Percentiles rank a stretch among this genome's conserved stretches.
Conservation (phyloP, 768 basidiomycete genomes). For the Trametes sanguinea region DNA sequence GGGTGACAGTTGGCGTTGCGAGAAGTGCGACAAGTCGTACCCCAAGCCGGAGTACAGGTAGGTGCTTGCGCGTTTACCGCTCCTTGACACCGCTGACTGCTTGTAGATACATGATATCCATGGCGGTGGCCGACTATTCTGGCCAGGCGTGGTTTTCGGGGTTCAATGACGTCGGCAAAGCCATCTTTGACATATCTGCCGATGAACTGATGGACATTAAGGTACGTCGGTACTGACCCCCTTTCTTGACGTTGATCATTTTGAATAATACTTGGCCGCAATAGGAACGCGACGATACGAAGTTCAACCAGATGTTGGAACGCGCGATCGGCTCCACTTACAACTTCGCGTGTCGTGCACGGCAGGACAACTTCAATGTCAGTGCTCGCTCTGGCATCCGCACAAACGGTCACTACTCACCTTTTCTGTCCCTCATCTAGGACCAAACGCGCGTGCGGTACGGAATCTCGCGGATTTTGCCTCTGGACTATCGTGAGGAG, state of each 20-base stretch:
- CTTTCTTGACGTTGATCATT: neutral
- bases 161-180: constrained; percentile 89
- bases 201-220: constrained; percentile 76
- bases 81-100: constrained; percentile 1
- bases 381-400: constrained; percentile 28
- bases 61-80: constrained; percentile 27
- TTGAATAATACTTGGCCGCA: neutral
- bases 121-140: constrained; percentile 89
- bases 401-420: neutral
- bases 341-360: constrained; percentile 86
- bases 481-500: constrained; percentile 72
- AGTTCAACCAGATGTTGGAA: constrained; percentile 60
- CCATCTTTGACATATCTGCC: constrained; percentile 76
- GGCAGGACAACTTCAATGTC: constrained; percentile 85
- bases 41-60: constrained; percentile 80
- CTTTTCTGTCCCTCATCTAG: constrained; percentile 41
- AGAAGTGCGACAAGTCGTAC: constrained; percentile 82
- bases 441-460: constrained; percentile 83
- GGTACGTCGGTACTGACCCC: constrained; percentile 39
- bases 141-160: constrained; percentile 91
- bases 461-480: constrained; percentile 67
- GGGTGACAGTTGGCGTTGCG: constrained; percentile 83
- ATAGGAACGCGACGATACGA: constrained; percentile 61
- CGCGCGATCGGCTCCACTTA: constrained; percentile 68
- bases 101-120: constrained; percentile 72